Evolutionary conservation across 164 flowering plant species (phyloP).

Genomic region (Liriodendron chinense): DNA sequence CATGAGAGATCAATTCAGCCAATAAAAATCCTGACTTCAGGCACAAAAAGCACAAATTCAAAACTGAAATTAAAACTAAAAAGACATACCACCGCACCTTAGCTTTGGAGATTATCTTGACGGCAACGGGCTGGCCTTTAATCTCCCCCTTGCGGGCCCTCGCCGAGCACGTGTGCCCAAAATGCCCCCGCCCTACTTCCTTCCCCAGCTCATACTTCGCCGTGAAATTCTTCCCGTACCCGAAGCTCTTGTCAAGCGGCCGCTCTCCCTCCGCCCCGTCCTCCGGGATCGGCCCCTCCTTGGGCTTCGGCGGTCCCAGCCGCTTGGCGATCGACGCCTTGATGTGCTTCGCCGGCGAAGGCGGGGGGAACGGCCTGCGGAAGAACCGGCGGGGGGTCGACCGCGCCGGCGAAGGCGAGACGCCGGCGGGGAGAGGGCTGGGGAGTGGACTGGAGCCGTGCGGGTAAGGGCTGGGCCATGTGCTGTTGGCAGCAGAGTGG

Average conservation of each 20-base stretch:
- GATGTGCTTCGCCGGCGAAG: conserved; percentile 97
- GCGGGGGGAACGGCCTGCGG: conserved; percentile 84
- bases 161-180: conserved; percentile 93
- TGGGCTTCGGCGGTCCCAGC: conserved; percentile 59
- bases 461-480: conserved; percentile 69
- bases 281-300: conserved; percentile 89
- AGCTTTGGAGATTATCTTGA: conserved; percentile 89
- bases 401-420: conserved; percentile 70
- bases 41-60: background rate
- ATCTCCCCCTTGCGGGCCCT: conserved; percentile 77
- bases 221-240: conserved; percentile 74
- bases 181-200: conserved; percentile 97
- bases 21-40: background rate
- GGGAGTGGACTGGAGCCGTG: conserved; percentile 20
- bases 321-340: conserved; percentile 75
- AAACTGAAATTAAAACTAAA: background rate
- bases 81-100: conserved; percentile 52
- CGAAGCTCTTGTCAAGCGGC: conserved; percentile 88
- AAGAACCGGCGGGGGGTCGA: conserved; percentile 73
- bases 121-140: conserved; percentile 74
- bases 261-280: conserved; percentile 42
- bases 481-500: conserved; percentile 46
- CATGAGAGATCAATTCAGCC: background rate
- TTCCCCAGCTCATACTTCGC: conserved; percentile 89
- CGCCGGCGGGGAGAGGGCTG: conserved; percentile 76